Conservation (phyloP, 2,329 filamentous ascomycete genomes). For the Colletotrichum shisoi region DNA sequence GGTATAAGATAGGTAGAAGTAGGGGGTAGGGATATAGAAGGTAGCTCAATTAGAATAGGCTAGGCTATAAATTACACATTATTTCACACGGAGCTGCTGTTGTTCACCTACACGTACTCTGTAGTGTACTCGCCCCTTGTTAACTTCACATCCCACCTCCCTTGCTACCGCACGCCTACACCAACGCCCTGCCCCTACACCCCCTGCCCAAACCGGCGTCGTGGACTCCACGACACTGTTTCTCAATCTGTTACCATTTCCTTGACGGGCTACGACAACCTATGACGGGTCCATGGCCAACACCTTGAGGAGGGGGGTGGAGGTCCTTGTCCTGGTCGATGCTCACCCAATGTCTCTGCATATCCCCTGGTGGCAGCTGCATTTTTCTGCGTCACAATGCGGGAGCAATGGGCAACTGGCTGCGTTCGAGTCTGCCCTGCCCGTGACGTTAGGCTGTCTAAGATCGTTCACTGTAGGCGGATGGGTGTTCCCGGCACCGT, state of each 20-base stretch:
- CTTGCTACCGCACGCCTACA: not conserved
- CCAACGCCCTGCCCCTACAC: not conserved
- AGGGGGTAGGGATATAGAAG: no score
- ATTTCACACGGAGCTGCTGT: no score
- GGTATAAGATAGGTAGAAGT: no score
- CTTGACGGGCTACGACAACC: conserved; percentile 9
- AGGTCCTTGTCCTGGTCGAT: not conserved
- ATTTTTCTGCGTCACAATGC: conserved; percentile 34
- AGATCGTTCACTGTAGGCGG: conserved; percentile 14
- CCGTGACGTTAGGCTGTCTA: conserved; percentile 29
- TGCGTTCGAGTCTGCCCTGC: conserved; percentile 36
- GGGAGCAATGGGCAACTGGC: conserved; percentile 31
- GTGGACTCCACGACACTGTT: conserved; percentile 15
- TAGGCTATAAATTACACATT: no score
- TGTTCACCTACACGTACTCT: conserved; percentile 16
- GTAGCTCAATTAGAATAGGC: no score
- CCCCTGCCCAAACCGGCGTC: conserved; percentile 6
- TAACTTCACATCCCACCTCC: conserved; percentile 1
- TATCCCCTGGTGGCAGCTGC: conserved; percentile 18
- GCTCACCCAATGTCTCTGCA: conserved; percentile 17
- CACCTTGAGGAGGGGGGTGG: not conserved
- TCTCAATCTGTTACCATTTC: not conserved
- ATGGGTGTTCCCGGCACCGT: conserved; percentile 2
- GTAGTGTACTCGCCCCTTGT: not conserved
- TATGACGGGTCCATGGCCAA: conserved; percentile 2